Base-by-base conservation (phyloP, 1,284 basidiomycete genomes). In the Athelia psychrophila region DNA sequence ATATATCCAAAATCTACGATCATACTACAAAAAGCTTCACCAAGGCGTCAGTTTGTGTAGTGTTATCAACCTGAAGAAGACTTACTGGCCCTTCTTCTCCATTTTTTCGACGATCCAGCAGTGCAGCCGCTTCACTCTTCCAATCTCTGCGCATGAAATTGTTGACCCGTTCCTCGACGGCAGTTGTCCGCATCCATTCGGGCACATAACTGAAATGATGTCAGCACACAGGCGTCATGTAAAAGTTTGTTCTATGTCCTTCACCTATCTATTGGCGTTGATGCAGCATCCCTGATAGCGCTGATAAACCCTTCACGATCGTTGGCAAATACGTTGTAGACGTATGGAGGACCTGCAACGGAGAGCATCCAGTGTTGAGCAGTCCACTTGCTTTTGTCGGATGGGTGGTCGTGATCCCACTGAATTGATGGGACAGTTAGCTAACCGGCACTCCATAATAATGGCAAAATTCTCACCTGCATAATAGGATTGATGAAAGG, bases 401-500 rank as follows among this genome's bases (percentile, higher is more conserved):
- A 49, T 0, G 68, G 70, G 36, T 73, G 47, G 3, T 63, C 47
- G 2, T 51, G 30, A 49, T 70, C 62, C 64, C 65, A 68, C 20
- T 58, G 27, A 22, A 13, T 6, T 30, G 6, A 30, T 30, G 47
- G 8, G 24, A n/a, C 15, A 50, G 33, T 42, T 16, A 9, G 13
- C 12, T 3, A 3, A 20, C 6, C n/a, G 20, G 32, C 32, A 16
- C 32, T 33, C 25, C 25, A 42, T 25, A 19, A 35, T 27, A 49
- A 15, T 32, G 30, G 45, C 18, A 48, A 40, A 48, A 6, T 18
- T 55, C 51, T 30, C 42, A 38, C 12, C 47, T 42, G 38, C 16
- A 42, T 13, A 42, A 71, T 57, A 1, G 67, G 66, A 55, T 74
- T 74, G 56, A 75, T 68, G 57, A 74, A 75, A 9, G 72, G 72